Evolutionary conservation across 2,329 filamentous ascomycete genomes (phyloP).

Genomic region (Balansia obtecta): DNA sequence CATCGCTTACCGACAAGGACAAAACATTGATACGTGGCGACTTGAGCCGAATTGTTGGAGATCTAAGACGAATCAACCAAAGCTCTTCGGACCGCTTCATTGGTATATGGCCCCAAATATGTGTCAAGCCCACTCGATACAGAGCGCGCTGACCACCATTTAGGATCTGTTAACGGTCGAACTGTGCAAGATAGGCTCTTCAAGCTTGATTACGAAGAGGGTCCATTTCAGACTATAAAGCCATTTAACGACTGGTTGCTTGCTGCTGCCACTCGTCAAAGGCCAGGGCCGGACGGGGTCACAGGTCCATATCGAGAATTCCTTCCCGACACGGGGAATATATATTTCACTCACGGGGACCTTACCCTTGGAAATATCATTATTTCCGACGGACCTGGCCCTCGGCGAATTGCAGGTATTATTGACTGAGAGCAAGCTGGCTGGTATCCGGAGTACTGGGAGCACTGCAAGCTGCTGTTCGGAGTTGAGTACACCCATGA

Average conservation of each 20-base stretch:
- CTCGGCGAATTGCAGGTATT: conserved; percentile 8
- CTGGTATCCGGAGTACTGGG: conserved; percentile 20
- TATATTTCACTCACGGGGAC: conserved; percentile 15
- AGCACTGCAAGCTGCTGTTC: conserved; percentile 15
- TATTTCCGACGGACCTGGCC: conserved; percentile 4
- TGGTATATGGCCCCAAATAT: neutral
- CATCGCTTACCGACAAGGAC: conserved; percentile 8
- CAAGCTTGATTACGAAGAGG: conserved; percentile 10
- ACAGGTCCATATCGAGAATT: neutral
- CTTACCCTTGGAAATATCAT: conserved; percentile 13
- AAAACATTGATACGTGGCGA: conserved; percentile 9
- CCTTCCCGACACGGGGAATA: conserved; percentile 10
- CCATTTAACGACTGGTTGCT: conserved; percentile 13
- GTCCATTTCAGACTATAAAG: conserved; percentile 11
- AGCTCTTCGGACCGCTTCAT: neutral
- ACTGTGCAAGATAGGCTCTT: conserved; percentile 13
- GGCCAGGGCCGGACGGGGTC: conserved; percentile 5
- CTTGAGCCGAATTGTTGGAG: conserved; percentile 6
- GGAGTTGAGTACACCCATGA: conserved; percentile 9
- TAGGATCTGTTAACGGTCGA: conserved; percentile 12
- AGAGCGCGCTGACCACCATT: conserved; percentile 4
- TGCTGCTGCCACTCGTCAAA: conserved; percentile 11
- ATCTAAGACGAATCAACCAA: neutral
- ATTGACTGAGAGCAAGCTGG: conserved; percentile 17
- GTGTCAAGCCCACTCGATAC: neutral